Conservation (phyloP, 441 rosid species). For the Jatropha podagrica region DNA sequence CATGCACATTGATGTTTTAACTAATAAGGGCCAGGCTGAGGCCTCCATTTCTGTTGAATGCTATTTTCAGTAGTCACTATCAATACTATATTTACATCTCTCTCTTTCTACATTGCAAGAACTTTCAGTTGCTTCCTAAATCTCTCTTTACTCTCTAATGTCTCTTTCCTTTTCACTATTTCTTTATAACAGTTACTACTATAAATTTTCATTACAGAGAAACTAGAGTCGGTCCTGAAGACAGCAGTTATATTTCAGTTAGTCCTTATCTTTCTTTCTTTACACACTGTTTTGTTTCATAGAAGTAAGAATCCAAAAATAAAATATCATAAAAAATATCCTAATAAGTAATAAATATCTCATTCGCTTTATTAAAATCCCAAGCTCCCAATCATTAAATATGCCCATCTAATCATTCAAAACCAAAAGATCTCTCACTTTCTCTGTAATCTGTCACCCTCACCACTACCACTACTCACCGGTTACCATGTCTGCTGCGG, state of each 20-base stretch:
- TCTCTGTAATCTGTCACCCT: not conserved
- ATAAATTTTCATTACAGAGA: too few species aligned
- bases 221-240: too few species aligned
- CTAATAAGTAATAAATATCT: constrained; percentile 5
- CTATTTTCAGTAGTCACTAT: not conserved
- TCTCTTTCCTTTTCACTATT: not conserved
- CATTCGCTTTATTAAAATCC: constrained; percentile 7
- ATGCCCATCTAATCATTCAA: constrained; percentile 18
- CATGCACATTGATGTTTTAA: not conserved
- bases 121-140: not conserved
- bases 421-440: not conserved
- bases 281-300: too few species aligned
- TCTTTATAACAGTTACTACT: too few species aligned
- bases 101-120: not conserved
- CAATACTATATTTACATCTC: not conserved
- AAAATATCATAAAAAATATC: constrained; percentile 9
- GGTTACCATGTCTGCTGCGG: constrained; percentile 30
- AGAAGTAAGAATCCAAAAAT: not conserved
- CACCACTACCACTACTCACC: constrained; percentile 4
- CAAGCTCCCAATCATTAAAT: constrained; percentile 31
- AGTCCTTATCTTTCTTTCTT: not conserved
- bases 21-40: not conserved
- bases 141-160: not conserved
- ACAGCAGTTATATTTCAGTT: not conserved
- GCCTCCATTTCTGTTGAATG: not conserved